A percentile compares a stretch with the other conserved stretches of the same genome.
These are phyloP conservation scores for Pinguiococcus pyrenoidosus DNA, from an alignment of 108 stramenopile genomes.

Conservation along the genomic window DNA sequence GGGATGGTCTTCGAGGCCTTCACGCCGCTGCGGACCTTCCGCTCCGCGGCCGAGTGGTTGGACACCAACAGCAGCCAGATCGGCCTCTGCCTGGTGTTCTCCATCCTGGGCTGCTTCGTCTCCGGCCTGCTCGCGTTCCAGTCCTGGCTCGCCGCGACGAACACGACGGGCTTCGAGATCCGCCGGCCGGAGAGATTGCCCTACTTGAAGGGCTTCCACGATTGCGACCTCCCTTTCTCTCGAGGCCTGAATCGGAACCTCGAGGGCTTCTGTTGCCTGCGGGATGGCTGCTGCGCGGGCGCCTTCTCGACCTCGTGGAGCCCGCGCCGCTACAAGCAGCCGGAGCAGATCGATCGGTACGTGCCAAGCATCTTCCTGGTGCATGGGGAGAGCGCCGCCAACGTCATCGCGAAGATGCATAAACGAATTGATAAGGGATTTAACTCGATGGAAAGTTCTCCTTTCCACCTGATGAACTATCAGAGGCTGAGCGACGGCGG, in stretches of 20 bases:
- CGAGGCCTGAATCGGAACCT: background rate
- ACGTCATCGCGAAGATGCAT: no score
- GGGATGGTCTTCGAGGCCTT: slow-evolving; percentile 20
- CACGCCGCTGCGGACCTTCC: background rate
- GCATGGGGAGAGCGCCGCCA: no score
- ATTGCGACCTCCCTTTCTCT: slow-evolving; percentile 9
- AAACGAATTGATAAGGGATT: no score
- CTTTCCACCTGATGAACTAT: no score
- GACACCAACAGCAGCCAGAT: slow-evolving; percentile 6
- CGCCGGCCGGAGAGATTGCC: background rate
- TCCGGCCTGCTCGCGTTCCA: slow-evolving; percentile 13
- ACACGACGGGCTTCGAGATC: slow-evolving; percentile 19
- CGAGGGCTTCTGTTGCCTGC: slow-evolving; percentile 3
- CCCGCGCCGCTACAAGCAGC: background rate
- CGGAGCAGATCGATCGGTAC: background rate
- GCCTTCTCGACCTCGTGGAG: background rate
- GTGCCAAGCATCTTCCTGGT: no score
- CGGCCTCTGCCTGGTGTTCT: background rate
- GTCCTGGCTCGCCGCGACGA: slow-evolving; percentile 17
- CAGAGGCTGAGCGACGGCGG: no score
- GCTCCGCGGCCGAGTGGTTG: background rate
- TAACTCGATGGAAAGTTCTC: no score
- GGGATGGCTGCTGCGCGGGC: background rate
- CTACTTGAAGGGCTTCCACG: slow-evolving; percentile 6
- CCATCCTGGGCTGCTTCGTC: slow-evolving; percentile 2